Percentiles rank a stretch among this genome's conserved stretches.
Conservation (phyloP, 805 yeast genomes). For the Priceomyces fermenticarens region DNA sequence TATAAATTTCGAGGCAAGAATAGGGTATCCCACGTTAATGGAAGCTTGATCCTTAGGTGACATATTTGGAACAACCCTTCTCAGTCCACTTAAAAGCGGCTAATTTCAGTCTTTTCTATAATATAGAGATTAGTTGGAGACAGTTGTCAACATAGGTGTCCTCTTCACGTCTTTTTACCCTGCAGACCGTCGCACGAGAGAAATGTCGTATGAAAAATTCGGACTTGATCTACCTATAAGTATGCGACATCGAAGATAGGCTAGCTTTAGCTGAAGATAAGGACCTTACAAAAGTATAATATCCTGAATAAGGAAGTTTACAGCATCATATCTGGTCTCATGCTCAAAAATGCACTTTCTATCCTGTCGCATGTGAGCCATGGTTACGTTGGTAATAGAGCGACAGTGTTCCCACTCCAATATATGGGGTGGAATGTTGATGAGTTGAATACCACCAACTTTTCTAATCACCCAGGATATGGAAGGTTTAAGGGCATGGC, state of each 20-base stretch:
- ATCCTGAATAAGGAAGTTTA: too few relatives aligned
- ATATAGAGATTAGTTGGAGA: too few relatives aligned
- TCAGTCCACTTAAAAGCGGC: too few relatives aligned
- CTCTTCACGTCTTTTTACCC: too few relatives aligned
- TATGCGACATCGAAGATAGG: too few relatives aligned
- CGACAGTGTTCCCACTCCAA: constrained; percentile 64
- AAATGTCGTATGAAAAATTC: too few relatives aligned
- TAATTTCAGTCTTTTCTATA: too few relatives aligned
- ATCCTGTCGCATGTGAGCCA: constrained; percentile 71
- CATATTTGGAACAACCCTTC: constrained; percentile 12
- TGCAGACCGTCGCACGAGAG: too few relatives aligned
- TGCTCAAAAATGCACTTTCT: constrained; percentile 30
- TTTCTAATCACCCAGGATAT: constrained; percentile 71
- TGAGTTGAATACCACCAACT: constrained; percentile 60
- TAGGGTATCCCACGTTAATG: constrained; percentile 63
- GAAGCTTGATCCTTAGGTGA: constrained; percentile 33
- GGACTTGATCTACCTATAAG: too few relatives aligned
- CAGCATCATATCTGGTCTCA: neutral
- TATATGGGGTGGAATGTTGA: constrained; percentile 70
- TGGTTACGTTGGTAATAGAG: constrained; percentile 71
- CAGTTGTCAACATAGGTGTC: too few relatives aligned
- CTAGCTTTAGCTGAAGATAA: too few relatives aligned
- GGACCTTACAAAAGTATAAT: too few relatives aligned
- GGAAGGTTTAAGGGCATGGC: constrained; percentile 52
- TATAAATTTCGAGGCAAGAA: constrained; percentile 74